Evolutionary conservation across 2,329 filamentous ascomycete species (phyloP).

Genomic region (Ustulina deusta): DNA sequence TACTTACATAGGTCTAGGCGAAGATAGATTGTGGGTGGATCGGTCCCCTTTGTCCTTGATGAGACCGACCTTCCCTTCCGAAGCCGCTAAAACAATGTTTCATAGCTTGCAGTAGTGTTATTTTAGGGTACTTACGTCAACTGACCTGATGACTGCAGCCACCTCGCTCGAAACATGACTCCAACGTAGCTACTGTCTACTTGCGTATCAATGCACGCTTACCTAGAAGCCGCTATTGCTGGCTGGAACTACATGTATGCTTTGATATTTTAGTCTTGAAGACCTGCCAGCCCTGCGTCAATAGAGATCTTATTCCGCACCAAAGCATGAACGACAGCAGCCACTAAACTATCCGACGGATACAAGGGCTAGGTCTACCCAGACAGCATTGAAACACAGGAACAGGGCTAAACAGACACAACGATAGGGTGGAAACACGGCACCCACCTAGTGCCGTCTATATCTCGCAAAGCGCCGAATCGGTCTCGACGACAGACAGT

Average conservation of each 20-base stretch:
- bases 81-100: slow-evolving; percentile 35
- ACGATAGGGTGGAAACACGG: neutral
- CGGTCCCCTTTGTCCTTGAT: slow-evolving; percentile 4
- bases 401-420: neutral
- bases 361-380: neutral
- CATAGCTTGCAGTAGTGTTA: slow-evolving; percentile 28
- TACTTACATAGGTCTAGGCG: neutral
- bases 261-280: neutral
- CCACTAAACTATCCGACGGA: neutral
- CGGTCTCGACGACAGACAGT: neutral
- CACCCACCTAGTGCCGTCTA: neutral
- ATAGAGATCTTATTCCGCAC: neutral
- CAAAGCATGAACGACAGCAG: neutral
- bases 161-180: slow-evolving; percentile 6
- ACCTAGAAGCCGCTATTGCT: neutral
- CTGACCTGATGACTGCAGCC: slow-evolving; percentile 11
- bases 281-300: neutral
- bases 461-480: neutral
- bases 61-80: neutral
- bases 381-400: neutral
- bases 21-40: neutral
- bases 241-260: neutral
- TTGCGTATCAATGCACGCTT: slow-evolving; percentile 1
- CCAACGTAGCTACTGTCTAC: neutral
- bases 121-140: slow-evolving; percentile 35